phyloP scores from a whole-genome alignment of 352 stramenopile species.

The Pythium scleroteichum region DNA sequence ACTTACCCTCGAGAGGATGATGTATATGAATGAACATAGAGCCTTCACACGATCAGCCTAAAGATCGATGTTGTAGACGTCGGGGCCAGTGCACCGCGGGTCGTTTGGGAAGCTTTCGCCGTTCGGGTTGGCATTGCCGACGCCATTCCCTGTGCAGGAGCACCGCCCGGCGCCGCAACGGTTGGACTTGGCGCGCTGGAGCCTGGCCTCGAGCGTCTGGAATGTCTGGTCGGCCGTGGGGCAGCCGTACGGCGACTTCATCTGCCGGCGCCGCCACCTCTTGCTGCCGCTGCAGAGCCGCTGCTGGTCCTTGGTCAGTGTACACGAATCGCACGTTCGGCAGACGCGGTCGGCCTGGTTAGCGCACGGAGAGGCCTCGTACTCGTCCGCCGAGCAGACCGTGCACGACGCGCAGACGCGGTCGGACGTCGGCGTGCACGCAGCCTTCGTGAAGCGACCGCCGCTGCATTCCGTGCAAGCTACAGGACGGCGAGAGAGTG shows the following conservation, averaged over 20 bases:
- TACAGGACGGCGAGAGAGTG: conserved; percentile 18
- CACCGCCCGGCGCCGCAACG: conserved; percentile 68
- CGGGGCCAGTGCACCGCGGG: conserved; percentile 57
- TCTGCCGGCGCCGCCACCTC: conserved; percentile 63
- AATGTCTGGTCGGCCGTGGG: conserved; percentile 48
- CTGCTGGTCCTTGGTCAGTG: conserved; percentile 61
- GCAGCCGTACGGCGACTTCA: conserved; percentile 73
- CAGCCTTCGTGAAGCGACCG: conserved; percentile 40
- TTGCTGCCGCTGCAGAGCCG: conserved; percentile 48
- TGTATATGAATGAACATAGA: background rate
- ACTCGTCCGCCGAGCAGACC: conserved; percentile 68
- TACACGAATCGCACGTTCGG: conserved; percentile 72
- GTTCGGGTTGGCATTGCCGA: conserved; percentile 76
- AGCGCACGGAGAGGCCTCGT: conserved; percentile 56
- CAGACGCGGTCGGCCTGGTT: conserved; percentile 64
- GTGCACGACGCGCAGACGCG: conserved; percentile 66
- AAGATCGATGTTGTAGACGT: conserved; percentile 56
- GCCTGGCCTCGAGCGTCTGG: conserved; percentile 57
- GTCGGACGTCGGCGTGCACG: conserved; percentile 56
- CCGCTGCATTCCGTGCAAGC: conserved; percentile 68
- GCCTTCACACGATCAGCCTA: background rate
- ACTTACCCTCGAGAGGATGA: too few relatives aligned
- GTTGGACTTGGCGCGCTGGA: conserved; percentile 74
- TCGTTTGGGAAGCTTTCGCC: conserved; percentile 74
- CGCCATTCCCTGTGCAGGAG: conserved; percentile 60